Evolutionary conservation across 208 protist genomes (phyloP).

Genomic region (Tritrichomonas musculus): DNA sequence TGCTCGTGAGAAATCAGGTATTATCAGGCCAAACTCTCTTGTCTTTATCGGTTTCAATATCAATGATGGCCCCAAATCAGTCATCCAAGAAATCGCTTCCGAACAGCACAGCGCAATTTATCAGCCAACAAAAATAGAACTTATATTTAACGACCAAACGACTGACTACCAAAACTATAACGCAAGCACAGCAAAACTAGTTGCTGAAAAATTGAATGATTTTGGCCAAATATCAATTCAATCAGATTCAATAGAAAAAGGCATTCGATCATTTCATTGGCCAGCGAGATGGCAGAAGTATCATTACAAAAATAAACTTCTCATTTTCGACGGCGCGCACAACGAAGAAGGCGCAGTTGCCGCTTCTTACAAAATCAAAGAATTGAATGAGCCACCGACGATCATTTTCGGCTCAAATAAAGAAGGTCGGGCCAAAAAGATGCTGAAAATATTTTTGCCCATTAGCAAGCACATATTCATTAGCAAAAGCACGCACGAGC

Average conservation of each 20-base stretch:
- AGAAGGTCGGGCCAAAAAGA: too few species aligned
- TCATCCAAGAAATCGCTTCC: neutral
- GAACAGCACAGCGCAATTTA: neutral
- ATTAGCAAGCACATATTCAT: too few species aligned
- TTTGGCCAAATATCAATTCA: too few species aligned
- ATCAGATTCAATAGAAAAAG: neutral
- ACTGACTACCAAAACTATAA: neutral
- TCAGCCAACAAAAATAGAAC: neutral
- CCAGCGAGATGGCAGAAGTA: neutral
- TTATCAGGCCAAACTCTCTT: neutral
- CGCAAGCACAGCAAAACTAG: neutral
- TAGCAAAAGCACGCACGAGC: too few species aligned
- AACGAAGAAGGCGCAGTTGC: neutral
- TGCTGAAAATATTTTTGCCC: too few species aligned
- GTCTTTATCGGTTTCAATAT: neutral
- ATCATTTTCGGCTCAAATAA: too few species aligned
- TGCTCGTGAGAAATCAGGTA: constrained; percentile 32
- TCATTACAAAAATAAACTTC: too few species aligned
- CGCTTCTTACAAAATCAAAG: too few species aligned
- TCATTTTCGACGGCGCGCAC: neutral
- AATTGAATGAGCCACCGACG: too few species aligned
- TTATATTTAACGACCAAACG: neutral
- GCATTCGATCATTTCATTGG: neutral
- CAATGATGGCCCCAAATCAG: too few species aligned
- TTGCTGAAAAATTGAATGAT: neutral